phyloP scores from a whole-genome alignment of 2,329 filamentous ascomycete species.

The Ascochyta viciae-villosae region DNA sequence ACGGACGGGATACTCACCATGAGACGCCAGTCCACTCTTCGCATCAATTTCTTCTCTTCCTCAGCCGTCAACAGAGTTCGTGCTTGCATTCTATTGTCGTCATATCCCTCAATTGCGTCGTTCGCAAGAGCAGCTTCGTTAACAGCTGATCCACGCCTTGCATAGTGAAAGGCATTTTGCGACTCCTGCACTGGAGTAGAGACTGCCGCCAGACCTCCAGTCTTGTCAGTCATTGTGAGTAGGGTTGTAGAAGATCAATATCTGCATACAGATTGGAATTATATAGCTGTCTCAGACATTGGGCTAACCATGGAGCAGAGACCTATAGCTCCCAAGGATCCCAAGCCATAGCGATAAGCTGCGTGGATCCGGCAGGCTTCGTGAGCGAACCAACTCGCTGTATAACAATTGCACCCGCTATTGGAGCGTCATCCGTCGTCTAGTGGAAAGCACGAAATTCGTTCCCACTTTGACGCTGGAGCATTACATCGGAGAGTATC shows the following conservation, averaged over 20 bases:
- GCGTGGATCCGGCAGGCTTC: neutral
- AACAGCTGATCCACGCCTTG: conserved; percentile 18
- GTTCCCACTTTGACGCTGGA: conserved; percentile 19
- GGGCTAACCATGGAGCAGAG: too few species aligned
- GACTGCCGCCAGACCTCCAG: neutral
- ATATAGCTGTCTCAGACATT: too few species aligned
- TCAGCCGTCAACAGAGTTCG: conserved; percentile 34
- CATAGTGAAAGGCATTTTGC: conserved; percentile 17
- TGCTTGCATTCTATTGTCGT: conserved; percentile 21
- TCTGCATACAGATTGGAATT: too few species aligned
- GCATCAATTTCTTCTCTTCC: conserved; percentile 54
- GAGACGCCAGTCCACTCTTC: conserved; percentile 26
- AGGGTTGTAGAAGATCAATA: too few species aligned
- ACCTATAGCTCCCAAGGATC: neutral
- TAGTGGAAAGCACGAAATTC: conserved; percentile 20
- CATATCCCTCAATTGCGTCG: conserved; percentile 18
- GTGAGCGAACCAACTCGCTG: neutral
- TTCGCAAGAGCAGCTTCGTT: neutral
- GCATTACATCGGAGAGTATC: neutral
- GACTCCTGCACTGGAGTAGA: conserved; percentile 8
- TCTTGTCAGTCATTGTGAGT: conserved; percentile 2
- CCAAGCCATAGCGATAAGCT: neutral
- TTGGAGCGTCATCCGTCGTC: neutral
- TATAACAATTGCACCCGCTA: neutral
- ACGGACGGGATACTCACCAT: conserved; percentile 2